Evolutionary conservation across 768 basidiomycete genomes (phyloP), one percentile per base, ranked within the genome.

Genomic region (Clitopilus passeckerianus): DNA sequence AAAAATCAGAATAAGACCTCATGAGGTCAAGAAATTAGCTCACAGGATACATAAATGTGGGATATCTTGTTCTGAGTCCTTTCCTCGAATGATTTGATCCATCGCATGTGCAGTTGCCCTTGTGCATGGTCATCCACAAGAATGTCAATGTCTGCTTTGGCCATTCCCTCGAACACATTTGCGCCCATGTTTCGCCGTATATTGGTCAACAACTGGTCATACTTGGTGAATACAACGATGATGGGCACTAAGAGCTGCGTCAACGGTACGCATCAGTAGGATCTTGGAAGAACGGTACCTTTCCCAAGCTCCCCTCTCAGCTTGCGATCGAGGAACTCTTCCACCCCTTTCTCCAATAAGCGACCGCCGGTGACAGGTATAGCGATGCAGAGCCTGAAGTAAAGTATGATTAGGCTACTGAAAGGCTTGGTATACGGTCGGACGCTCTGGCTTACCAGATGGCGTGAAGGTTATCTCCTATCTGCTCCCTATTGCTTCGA

Each of bases 201-300:
- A 14, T 22, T 56, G 16, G 34, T 20, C 27, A 68, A 63, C 14
- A 72, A 56, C 27, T 59, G 52, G 59, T 74, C 73, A 59, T 66
- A 74, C 57, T 74, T 69, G 7, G 73, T 74, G 60, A 74, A 74
- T 1, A 74, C 68, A 16, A 66, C 67, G 24, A 74, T 65, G 34
- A 73, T 59, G 16, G 73, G 73, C 1, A 72, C 71, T 73, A 16
- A 14, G n/a, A 24, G 12, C 22, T 6, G 24, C 15, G 20, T n/a
- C 12, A 15, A 59, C 1, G 44, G n/a, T n/a, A n/a, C 12, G 18
- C 56, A 44, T 16, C 6, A 41, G 46, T 16, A 52, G 34, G 15
- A 24, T 37, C 2, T 22, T 10, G 18, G 18, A 34, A n/a, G 14
- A 34, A 57, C 3, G 46, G 57, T 58, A 64, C 69, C 64, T 15